These are phyloP conservation scores for Daedalea quercina DNA, from an alignment of 768 basidiomycete species.

Conservation along the genomic window DNA sequence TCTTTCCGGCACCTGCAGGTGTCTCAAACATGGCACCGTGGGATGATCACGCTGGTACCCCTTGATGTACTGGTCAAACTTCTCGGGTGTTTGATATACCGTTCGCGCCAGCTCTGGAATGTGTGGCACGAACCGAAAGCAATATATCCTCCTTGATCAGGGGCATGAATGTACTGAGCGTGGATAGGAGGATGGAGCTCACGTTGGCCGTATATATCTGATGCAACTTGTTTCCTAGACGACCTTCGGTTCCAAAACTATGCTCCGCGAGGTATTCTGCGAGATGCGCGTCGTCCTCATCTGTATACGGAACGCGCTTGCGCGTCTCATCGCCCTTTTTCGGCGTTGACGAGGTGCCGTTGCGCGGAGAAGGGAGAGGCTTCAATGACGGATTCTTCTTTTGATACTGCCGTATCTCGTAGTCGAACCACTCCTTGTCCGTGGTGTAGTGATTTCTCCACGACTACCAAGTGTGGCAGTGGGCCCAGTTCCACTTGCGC, in stretches of 20 bases:
- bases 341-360: neutral
- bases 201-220: neutral
- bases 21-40: neutral
- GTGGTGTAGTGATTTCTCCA: constrained; percentile 23
- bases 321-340: neutral
- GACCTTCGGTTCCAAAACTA: constrained; percentile 1
- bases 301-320: constrained; percentile 3
- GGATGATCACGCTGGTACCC: constrained; percentile 5
- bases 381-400: neutral
- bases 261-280: constrained; percentile 6
- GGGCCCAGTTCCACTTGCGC: constrained; percentile 14
- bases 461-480: constrained; percentile 19
- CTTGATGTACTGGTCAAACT: constrained; percentile 54
- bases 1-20: neutral
- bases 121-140: constrained; percentile 71
- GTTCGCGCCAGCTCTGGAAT: constrained; percentile 81
- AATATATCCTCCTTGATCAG: constrained; percentile 38
- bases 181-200: too few species aligned
- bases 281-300: constrained; percentile 11
- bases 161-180: too few species aligned
- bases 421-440: constrained; percentile 13
- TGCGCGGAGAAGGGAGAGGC: neutral
- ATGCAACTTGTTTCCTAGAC: constrained; percentile 6
- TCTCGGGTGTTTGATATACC: constrained; percentile 69
- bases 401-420: constrained; percentile 7